phyloP scores from a whole-genome alignment of 139 green algal species.

The Eudorina sp. region DNA sequence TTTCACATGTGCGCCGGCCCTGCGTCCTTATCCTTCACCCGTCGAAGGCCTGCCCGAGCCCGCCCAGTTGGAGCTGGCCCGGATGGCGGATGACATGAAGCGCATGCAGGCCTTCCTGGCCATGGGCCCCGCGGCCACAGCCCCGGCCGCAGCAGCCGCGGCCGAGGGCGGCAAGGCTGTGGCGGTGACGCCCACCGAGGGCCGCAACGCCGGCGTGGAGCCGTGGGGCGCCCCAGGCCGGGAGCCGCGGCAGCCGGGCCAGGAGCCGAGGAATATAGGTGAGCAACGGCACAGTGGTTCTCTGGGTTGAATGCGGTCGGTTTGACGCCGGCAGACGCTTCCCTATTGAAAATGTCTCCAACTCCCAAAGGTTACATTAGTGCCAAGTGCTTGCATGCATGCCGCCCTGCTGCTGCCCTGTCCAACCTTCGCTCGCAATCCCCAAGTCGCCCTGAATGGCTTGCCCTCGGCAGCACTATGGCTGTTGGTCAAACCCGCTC shows the following conservation, averaged over 20 bases:
- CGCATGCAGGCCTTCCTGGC: conserved; percentile 20
- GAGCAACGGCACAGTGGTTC: too few species aligned
- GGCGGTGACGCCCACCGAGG: background rate
- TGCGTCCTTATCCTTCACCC: background rate
- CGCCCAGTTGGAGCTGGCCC: background rate
- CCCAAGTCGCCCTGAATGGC: too few species aligned
- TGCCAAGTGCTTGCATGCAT: too few species aligned
- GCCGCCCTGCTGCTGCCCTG: too few species aligned
- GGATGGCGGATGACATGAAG: conserved; percentile 20
- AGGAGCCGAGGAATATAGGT: conserved; percentile 15
- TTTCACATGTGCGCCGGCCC: background rate
- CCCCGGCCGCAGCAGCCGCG: background rate
- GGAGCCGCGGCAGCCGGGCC: conserved; percentile 1
- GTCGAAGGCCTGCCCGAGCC: conserved; percentile 11
- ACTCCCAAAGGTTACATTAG: too few species aligned
- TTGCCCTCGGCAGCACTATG: too few species aligned
- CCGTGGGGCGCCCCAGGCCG: conserved; percentile 16
- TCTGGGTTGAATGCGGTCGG: too few species aligned
- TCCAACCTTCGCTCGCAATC: too few species aligned
- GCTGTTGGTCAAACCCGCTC: too few species aligned
- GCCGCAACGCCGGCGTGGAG: background rate
- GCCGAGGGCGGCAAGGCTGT: background rate
- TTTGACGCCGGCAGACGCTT: too few species aligned
- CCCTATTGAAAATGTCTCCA: too few species aligned
- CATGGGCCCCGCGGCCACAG: background rate